phyloP scores from a whole-genome alignment of 2,329 filamentous ascomycete species.

The Colletotrichum shisoi region DNA sequence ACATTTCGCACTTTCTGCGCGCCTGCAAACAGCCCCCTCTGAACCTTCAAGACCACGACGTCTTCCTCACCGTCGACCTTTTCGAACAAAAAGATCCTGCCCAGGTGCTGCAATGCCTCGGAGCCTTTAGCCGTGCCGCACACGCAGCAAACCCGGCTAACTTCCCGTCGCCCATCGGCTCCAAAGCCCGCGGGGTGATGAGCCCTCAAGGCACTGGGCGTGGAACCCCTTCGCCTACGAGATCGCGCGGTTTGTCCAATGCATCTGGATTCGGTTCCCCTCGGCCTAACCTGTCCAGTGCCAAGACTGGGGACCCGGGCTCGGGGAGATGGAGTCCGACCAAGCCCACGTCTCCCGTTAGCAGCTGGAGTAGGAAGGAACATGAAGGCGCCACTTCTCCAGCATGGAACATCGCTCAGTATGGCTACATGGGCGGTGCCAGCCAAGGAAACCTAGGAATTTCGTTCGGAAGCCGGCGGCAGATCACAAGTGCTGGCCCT shows the following conservation, averaged over 20 bases:
- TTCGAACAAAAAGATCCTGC: conserved; percentile 96
- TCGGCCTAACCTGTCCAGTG: conserved; percentile 53
- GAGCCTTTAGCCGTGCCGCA: conserved; percentile 89
- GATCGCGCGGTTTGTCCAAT: conserved; percentile 61
- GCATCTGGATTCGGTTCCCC: conserved; percentile 58
- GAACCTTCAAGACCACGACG: conserved; percentile 89
- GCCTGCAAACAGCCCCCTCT: conserved; percentile 86
- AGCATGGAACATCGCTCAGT: conserved; percentile 98
- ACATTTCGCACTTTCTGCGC: conserved; percentile 93
- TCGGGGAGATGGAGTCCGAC: conserved; percentile 69
- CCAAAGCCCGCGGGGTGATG: conserved; percentile 65
- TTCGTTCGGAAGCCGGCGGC: conserved; percentile 86
- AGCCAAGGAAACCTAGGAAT: conserved; percentile 96
- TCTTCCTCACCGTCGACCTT: conserved; percentile 95
- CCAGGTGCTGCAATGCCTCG: conserved; percentile 91
- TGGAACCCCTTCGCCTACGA: conserved; percentile 55
- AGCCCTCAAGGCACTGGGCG: conserved; percentile 73
- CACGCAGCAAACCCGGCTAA: conserved; percentile 74
- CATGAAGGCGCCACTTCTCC: conserved; percentile 84
- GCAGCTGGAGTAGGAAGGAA: conserved; percentile 87
- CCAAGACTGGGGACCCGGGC: conserved; percentile 62
- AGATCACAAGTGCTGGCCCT: conserved; percentile 87
- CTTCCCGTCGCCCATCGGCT: conserved; percentile 80
- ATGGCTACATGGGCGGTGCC: conserved; percentile 97
- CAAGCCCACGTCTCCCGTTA: conserved; percentile 70